Evolutionary conservation across 208 protist genomes (phyloP).

Genomic region (Trypanosoma grayi): DNA sequence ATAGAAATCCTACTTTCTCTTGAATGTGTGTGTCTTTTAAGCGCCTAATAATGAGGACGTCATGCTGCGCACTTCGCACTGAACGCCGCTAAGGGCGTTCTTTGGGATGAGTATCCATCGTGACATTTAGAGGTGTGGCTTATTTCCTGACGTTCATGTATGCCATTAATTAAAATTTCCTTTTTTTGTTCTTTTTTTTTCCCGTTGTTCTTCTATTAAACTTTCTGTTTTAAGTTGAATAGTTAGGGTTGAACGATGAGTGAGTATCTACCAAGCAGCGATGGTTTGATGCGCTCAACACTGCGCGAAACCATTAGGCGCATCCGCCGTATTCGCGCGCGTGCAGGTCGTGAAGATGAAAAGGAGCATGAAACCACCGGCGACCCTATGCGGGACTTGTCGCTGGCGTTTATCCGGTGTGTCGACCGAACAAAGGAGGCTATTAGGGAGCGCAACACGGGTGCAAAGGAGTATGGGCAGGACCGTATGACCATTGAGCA

Average conservation of each 20-base stretch:
- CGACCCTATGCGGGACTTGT: conserved; percentile 57
- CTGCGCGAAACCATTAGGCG: conserved; percentile 71
- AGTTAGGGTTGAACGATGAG: conserved; percentile 15
- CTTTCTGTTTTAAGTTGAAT: too few relatives aligned
- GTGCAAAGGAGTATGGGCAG: conserved; percentile 40
- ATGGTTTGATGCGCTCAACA: conserved; percentile 66
- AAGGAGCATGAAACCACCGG: conserved; percentile 30
- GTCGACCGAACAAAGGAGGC: conserved; percentile 42
- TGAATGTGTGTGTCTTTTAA: conserved; percentile 9
- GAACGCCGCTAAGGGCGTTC: not conserved
- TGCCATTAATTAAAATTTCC: not conserved
- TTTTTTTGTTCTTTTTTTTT: not conserved
- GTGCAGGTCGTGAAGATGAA: conserved; percentile 54
- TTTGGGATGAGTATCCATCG: not conserved
- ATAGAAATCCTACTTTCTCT: conserved; percentile 8
- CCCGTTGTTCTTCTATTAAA: not conserved
- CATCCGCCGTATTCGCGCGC: conserved; percentile 48
- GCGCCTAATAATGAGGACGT: conserved; percentile 7
- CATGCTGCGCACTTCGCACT: not conserved
- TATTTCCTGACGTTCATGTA: too few relatives aligned
- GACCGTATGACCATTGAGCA: conserved; percentile 64
- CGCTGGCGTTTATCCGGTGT: conserved; percentile 40
- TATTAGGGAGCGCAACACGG: conserved; percentile 67
- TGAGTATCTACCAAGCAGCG: conserved; percentile 51
- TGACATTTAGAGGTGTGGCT: not conserved